Conservation (phyloP, 2,329 filamentous ascomycete genomes). For the Conoideocrella luteorostrata region DNA sequence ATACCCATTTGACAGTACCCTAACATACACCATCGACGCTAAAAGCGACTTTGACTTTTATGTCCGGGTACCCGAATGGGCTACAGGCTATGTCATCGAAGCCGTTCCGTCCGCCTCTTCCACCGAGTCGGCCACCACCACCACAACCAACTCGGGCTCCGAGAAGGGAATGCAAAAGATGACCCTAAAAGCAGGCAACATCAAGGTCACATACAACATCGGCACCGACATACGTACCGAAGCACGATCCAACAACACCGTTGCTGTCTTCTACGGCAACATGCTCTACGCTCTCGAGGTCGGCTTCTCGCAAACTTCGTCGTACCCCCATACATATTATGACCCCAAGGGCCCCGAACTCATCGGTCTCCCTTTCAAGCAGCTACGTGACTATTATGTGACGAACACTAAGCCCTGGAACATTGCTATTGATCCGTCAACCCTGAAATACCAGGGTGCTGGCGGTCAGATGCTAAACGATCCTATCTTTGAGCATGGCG, state of each 20-base stretch:
- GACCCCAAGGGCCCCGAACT: conserved; percentile 13
- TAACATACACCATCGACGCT: conserved; percentile 22
- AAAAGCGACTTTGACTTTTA: conserved; percentile 20
- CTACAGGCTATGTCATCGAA: not conserved
- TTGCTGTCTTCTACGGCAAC: conserved; percentile 36
- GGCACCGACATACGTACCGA: conserved; percentile 15
- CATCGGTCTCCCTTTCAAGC: conserved; percentile 15
- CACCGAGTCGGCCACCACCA: not conserved
- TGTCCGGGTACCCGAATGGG: conserved; percentile 23
- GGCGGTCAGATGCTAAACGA: conserved; percentile 18
- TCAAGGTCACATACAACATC: conserved; percentile 15
- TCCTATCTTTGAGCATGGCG: conserved; percentile 20
- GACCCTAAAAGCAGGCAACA: conserved; percentile 12
- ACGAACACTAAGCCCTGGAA: conserved; percentile 22
- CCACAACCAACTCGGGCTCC: not conserved
- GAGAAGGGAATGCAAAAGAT: conserved; percentile 18
- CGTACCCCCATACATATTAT: conserved; percentile 15
- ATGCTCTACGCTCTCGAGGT: conserved; percentile 37
- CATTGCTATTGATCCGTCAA: conserved; percentile 22
- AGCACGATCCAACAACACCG: conserved; percentile 24
- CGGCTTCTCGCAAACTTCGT: conserved; percentile 19
- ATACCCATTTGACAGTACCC: conserved; percentile 33
- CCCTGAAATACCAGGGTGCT: conserved; percentile 17
- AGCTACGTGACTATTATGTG: conserved; percentile 26
- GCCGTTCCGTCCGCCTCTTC: not conserved